Evolutionary conservation across 164 flowering plant species (phyloP).

Genomic region (Aristolochia contorta): DNA sequence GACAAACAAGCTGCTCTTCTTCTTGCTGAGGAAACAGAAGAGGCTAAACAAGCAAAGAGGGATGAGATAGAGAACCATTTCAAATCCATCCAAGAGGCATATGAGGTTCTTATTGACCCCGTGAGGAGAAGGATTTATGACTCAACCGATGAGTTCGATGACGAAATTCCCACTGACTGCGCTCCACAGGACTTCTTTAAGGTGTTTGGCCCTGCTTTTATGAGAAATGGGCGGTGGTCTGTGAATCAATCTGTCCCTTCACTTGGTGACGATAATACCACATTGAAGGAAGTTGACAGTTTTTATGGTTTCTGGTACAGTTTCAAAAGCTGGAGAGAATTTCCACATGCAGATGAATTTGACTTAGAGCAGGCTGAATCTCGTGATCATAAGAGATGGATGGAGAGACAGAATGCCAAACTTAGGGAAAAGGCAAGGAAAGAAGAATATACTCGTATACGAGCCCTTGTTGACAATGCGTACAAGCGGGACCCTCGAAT

Average conservation of each 20-base stretch:
- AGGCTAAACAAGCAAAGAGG: conserved; percentile 77
- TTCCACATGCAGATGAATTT: conserved; percentile 85
- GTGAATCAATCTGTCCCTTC: conserved; percentile 57
- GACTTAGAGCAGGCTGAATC: conserved; percentile 94
- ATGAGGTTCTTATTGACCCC: conserved; percentile 77
- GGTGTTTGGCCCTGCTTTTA: conserved; percentile 87
- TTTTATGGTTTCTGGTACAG: conserved; percentile 81
- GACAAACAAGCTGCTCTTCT: conserved; percentile 62
- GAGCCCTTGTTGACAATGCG: conserved; percentile 83
- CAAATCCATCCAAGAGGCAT: conserved; percentile 84
- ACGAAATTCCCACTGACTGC: conserved; percentile 77
- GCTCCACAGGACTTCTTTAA: conserved; percentile 81
- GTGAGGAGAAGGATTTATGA: conserved; percentile 83
- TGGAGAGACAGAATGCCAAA: conserved; percentile 95
- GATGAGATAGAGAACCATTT: conserved; percentile 83
- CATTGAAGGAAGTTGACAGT: conserved; percentile 56
- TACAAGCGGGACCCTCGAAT: conserved; percentile 85
- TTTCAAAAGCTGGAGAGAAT: conserved; percentile 95
- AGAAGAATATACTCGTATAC: conserved; percentile 70
- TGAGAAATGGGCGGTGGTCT: conserved; percentile 95
- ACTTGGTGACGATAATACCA: conserved; percentile 60
- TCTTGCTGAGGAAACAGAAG: conserved; percentile 80
- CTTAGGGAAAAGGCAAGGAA: conserved; percentile 83
- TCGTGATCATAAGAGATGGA: conserved; percentile 94
- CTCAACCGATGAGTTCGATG: conserved; percentile 96